Evolutionary conservation across 768 basidiomycete species (phyloP).

Genomic region (Russula emetica): DNA sequence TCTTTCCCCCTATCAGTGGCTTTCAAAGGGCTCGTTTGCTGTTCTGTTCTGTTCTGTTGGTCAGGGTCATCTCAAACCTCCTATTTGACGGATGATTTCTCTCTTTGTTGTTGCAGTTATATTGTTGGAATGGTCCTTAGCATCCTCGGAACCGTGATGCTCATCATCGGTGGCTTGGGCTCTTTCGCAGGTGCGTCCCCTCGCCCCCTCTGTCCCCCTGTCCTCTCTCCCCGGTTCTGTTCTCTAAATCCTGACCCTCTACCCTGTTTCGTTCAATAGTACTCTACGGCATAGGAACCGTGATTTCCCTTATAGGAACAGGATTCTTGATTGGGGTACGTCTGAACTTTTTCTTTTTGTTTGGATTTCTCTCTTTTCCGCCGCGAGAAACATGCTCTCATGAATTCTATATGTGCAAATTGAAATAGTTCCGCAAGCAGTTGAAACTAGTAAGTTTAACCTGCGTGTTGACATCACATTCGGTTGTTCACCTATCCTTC

Average conservation of each 20-base stretch:
- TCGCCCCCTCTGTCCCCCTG: too few species aligned
- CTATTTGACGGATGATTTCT: background rate
- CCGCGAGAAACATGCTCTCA: too few species aligned
- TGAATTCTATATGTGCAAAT: too few species aligned
- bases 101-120: conserved; percentile 44
- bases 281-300: conserved; percentile 75
- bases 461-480: background rate
- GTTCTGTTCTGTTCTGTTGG: background rate
- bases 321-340: conserved; percentile 88
- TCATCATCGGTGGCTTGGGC: conserved; percentile 64
- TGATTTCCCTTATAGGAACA: conserved; percentile 80
- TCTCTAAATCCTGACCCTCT: background rate
- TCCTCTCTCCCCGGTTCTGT: background rate
- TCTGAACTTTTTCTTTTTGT: too few species aligned
- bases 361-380: background rate
- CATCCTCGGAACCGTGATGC: conserved; percentile 68
- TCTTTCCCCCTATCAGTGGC: background rate
- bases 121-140: conserved; percentile 74
- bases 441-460: conserved; percentile 59
- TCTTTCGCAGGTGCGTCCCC: conserved; percentile 72
- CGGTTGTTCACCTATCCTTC: background rate
- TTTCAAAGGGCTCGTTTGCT: background rate
- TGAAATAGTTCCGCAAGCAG: conserved; percentile 66
- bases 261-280: conserved; percentile 47
- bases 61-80: background rate